These are phyloP conservation scores for Magnaporthiopsis incrustans DNA, from an alignment of 2,329 filamentous ascomycete species.

Conservation along the genomic window DNA sequence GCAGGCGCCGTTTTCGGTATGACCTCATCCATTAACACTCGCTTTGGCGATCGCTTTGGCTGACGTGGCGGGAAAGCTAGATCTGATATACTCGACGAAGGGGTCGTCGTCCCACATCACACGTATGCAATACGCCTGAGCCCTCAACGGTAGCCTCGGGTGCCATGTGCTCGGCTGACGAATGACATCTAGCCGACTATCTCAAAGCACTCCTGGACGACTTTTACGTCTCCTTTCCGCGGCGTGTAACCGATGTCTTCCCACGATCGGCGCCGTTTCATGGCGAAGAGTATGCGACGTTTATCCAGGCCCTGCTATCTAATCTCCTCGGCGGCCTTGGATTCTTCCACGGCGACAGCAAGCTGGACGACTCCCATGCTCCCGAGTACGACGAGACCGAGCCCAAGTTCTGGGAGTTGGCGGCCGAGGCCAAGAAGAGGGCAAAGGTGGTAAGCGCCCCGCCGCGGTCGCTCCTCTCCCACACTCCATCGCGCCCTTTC, in stretches of 20 bases:
- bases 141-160: slow-evolving; percentile 37
- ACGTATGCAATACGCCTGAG: slow-evolving; percentile 69
- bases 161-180: slow-evolving; percentile 52
- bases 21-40: background rate
- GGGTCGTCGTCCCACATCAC: slow-evolving; percentile 73
- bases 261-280: slow-evolving; percentile 65
- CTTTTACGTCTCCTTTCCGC: slow-evolving; percentile 1
- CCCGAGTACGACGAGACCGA: slow-evolving; percentile 83
- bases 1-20: slow-evolving; percentile 42
- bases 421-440: slow-evolving; percentile 63
- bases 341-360: slow-evolving; percentile 78
- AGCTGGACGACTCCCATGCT: slow-evolving; percentile 78
- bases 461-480: slow-evolving; percentile 76
- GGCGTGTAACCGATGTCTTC: slow-evolving; percentile 36
- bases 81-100: background rate
- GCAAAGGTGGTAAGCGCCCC: slow-evolving; percentile 61
- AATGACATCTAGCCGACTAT: slow-evolving; percentile 59
- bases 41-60: background rate
- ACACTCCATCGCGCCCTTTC: slow-evolving; percentile 80
- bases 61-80: slow-evolving; percentile 1
- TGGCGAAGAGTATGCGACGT: slow-evolving; percentile 60
- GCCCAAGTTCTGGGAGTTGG: slow-evolving; percentile 84
- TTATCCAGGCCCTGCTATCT: slow-evolving; percentile 79
- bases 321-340: slow-evolving; percentile 85
- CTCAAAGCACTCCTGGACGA: slow-evolving; percentile 26